Conservation (phyloP, 805 yeast species). For the Wickerhamiella allomyrinae region DNA sequence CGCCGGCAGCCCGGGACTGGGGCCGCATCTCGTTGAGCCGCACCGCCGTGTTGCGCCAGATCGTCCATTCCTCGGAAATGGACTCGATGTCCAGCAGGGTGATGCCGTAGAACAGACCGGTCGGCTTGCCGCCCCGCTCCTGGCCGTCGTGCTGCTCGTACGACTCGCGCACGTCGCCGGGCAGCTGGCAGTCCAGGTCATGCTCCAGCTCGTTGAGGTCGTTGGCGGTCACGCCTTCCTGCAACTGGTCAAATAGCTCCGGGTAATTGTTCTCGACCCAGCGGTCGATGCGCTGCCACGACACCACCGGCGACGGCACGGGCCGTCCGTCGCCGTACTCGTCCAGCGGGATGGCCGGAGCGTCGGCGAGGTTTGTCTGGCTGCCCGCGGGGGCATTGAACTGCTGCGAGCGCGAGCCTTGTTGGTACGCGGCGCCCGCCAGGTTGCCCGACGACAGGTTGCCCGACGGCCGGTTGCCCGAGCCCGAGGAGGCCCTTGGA, state of each 20-base stretch:
- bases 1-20: constrained; percentile 3
- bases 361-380: constrained; percentile 19
- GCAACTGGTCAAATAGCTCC: constrained; percentile 65
- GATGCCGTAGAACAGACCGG: constrained; percentile 69
- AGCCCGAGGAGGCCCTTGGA: constrained; percentile 1
- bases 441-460: constrained; percentile 6
- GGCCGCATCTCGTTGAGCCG: constrained; percentile 16
- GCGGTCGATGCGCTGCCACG: constrained; percentile 80
- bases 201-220: constrained; percentile 75
- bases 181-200: constrained; percentile 61
- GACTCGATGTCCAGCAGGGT: constrained; percentile 69
- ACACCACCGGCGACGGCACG: constrained; percentile 47
- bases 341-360: constrained; percentile 25
- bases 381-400: constrained; percentile 24
- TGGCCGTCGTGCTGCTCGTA: constrained; percentile 84
- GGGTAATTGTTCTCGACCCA: constrained; percentile 73
- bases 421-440: constrained; percentile 21
- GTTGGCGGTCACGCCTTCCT: constrained; percentile 62
- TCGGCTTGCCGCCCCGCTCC: constrained; percentile 56
- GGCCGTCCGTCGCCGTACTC: constrained; percentile 44
- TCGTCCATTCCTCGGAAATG: constrained; percentile 61
- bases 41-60: constrained; percentile 50
- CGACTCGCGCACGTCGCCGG: constrained; percentile 70
- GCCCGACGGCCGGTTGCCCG: constrained; percentile 2
- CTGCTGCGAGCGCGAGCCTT: constrained; percentile 25